Percentiles rank a stretch among this genome's conserved stretches.
phyloP scores from a whole-genome alignment of 345 rosid genomes.

The Carallia pectinifolia region DNA sequence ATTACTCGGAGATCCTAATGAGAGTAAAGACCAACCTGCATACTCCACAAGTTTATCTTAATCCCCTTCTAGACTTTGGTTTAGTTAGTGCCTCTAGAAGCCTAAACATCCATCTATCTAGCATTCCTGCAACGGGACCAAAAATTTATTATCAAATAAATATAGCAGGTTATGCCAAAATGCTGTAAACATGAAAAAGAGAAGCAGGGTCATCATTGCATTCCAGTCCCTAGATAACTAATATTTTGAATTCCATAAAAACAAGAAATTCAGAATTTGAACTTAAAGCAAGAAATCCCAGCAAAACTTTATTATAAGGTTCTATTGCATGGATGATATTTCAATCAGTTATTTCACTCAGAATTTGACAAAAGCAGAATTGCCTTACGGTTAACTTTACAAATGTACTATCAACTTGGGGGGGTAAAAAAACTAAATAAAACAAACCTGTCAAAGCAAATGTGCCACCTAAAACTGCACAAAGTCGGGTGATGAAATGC shows the following conservation, averaged over 20 bases:
- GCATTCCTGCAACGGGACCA: conserved; percentile 59
- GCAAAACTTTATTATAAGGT: no score
- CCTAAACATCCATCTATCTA: conserved; percentile 97
- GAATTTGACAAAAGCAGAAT: no score
- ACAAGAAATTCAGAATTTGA: no score
- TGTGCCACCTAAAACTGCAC: conserved; percentile 98
- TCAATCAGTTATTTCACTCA: no score
- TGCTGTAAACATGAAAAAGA: background rate
- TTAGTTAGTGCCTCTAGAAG: conserved; percentile 62
- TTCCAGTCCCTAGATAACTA: no score
- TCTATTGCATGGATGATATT: no score
- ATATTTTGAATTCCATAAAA: no score
- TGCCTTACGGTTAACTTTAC: background rate
- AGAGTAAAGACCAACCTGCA: no score
- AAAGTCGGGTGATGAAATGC: conserved; percentile 91
- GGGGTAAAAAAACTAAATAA: background rate
- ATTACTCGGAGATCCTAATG: background rate
- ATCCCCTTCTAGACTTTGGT: conserved; percentile 34
- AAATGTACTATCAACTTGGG: background rate
- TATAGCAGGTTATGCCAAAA: background rate
- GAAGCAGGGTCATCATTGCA: no score
- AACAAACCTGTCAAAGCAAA: conserved; percentile 91
- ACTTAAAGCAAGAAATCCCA: no score
- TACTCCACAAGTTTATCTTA: background rate
- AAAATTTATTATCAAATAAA: background rate